Evolutionary conservation across 495 filamentous ascomycete species (phyloP), one percentile per base, ranked within the genome.

Genomic region (Aspergillus hancockii): DNA sequence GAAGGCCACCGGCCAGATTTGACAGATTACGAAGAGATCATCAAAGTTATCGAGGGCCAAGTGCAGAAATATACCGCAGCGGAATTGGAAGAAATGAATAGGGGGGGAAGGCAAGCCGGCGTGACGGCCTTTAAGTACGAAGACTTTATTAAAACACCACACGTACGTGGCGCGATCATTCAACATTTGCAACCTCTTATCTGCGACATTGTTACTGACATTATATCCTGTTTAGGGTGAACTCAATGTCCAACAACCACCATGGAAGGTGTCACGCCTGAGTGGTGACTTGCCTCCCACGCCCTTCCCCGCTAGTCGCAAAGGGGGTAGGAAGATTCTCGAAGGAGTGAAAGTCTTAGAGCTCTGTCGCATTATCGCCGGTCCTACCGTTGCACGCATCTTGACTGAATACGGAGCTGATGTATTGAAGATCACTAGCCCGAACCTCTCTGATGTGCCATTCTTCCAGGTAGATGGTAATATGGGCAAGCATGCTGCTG

Each of bases 381-480:
- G 77, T 56, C 87, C 86, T 31, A 84, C 84, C 7, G 84, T 90
- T 56, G 81, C 84, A 25, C 84, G 86, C 41, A 86, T 83, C 16
- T 76, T 90, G 16, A 81, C 81, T 23, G 86, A 88, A 31, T 87
- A 90, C 69, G 87, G 86, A 21, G 87, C 87, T 52, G 79, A 83
- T 54, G 83, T 89, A 4, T 69, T 90, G 61, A 90, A 90, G 66
- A 79, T 92, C 60, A 90, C 88, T 16, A 87, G 83, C 25, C 83
- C 86, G 0, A 75, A 79, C 34, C 76, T 90, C 23, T 83, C 83
- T 14, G 89, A 92, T 57, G 88, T 92, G 10, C 88, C 89, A 0
- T 90, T 90, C 76, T 92, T 90, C 77, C 88, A 90, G 68, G 85
- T 92, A 10, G 88, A 91, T 62, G 86, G 86, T 45, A 91, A 92